Evolutionary conservation across 495 filamentous ascomycete genomes (phyloP).

Genomic region (Penicillium samsonianum): DNA sequence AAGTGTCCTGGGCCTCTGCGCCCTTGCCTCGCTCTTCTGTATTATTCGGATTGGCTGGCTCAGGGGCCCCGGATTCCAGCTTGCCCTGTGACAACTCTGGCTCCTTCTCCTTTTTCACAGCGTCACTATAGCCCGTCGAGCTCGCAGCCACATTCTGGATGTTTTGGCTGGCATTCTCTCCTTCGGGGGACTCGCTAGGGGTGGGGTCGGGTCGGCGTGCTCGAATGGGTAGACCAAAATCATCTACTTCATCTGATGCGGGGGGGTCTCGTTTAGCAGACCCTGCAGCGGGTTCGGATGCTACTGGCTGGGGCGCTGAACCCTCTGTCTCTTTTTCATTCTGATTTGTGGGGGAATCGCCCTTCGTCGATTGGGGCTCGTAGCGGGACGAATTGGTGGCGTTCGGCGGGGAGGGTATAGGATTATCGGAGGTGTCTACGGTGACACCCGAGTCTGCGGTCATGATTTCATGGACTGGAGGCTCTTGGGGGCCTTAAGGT

Average conservation of each 20-base stretch:
- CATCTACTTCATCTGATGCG: constrained; percentile 37
- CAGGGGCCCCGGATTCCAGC: neutral
- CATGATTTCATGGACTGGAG: constrained; percentile 34
- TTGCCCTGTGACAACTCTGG: constrained; percentile 7
- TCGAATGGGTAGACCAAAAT: constrained; percentile 51
- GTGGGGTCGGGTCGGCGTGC: constrained; percentile 22
- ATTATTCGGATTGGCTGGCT: neutral
- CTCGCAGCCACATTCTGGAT: constrained; percentile 15
- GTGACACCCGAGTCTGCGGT: constrained; percentile 26
- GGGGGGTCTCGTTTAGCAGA: constrained; percentile 15
- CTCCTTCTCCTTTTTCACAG: constrained; percentile 1
- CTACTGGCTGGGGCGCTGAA: constrained; percentile 12
- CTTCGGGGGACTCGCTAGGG: constrained; percentile 21
- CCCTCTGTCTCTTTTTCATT: constrained; percentile 24
- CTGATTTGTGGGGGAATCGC: constrained; percentile 13
- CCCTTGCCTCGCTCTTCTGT: constrained; percentile 9
- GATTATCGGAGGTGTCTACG: constrained; percentile 21
- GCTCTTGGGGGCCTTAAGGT: constrained; percentile 15
- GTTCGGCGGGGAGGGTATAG: constrained; percentile 15
- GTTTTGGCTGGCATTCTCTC: constrained; percentile 28
- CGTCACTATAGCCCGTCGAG: constrained; percentile 9
- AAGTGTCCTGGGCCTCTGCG: constrained; percentile 2
- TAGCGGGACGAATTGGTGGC: constrained; percentile 11
- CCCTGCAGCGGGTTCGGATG: constrained; percentile 2
- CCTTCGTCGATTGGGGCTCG: constrained; percentile 5